Conservation (phyloP, 192 early-diverging fungal genomes). For the Lunasporangiospora selenospora region DNA sequence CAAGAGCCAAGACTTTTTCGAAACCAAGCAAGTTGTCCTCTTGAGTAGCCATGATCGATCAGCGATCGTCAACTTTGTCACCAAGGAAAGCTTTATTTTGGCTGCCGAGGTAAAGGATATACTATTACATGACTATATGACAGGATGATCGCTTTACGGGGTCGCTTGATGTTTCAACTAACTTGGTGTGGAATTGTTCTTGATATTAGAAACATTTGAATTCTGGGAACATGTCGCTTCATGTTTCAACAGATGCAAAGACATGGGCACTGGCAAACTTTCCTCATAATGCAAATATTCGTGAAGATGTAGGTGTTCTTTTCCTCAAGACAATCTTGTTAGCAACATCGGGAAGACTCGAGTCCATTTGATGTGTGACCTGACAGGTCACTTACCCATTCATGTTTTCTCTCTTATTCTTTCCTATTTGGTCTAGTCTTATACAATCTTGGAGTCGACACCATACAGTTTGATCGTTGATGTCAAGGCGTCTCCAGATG, state of each 20-base stretch:
- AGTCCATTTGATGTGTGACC: too few species aligned
- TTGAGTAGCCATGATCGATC: slow-evolving; percentile 66
- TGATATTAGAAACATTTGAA: slow-evolving; percentile 24
- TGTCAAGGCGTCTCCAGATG: slow-evolving; percentile 50
- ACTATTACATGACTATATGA: not conserved
- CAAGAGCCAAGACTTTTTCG: slow-evolving; percentile 79
- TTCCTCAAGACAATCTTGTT: too few species aligned
- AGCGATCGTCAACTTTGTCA: slow-evolving; percentile 78
- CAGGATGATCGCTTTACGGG: not conserved
- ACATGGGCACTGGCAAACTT: slow-evolving; percentile 69
- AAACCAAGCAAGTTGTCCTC: slow-evolving; percentile 55
- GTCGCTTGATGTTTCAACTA: not conserved
- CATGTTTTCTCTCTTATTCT: too few species aligned
- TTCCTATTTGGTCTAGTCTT: slow-evolving; percentile 53
- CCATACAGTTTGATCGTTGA: slow-evolving; percentile 79
- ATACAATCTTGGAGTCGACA: slow-evolving; percentile 87
- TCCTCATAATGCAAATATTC: slow-evolving; percentile 36
- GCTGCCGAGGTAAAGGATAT: slow-evolving; percentile 65
- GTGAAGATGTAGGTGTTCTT: slow-evolving; percentile 10
- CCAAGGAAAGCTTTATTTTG: slow-evolving; percentile 73
- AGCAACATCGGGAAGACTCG: too few species aligned
- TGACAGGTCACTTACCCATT: too few species aligned
- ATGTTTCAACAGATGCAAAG: slow-evolving; percentile 68
- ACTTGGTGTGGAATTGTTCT: not conserved
- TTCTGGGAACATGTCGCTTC: slow-evolving; percentile 67